Percentiles rank a stretch among this genome's conserved stretches.
Evolutionary conservation across 2,329 filamentous ascomycete genomes (phyloP).

Genomic region (Lachnellula subtilissima): DNA sequence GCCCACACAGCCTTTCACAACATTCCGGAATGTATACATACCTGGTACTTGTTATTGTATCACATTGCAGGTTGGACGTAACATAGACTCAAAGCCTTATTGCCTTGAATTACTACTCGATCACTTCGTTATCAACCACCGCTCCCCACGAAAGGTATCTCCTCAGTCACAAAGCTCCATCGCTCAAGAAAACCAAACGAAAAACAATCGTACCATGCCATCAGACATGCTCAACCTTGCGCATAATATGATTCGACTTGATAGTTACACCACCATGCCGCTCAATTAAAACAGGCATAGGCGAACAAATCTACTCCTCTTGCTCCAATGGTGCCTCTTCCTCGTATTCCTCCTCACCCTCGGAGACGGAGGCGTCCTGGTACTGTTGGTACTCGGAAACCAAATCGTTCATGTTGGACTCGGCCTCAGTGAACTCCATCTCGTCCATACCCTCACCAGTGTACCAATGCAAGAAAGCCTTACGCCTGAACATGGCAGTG

Average conservation of each 20-base stretch:
- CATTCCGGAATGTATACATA: too few species aligned
- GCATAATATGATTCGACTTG: constrained; percentile 20
- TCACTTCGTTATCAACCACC: constrained; percentile 18
- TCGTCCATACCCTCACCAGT: constrained; percentile 99
- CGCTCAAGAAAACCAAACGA: constrained; percentile 26
- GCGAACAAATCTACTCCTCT: constrained; percentile 41
- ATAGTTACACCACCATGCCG: constrained; percentile 18
- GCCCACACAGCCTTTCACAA: too few species aligned
- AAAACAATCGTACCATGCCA: constrained; percentile 13
- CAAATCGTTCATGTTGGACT: constrained; percentile 99
- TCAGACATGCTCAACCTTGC: constrained; percentile 24
- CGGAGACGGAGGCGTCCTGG: constrained; percentile 96
- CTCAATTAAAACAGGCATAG: constrained; percentile 16
- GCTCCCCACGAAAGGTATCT: constrained; percentile 21
- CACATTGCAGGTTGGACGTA: constrained; percentile 10
- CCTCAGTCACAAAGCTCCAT: constrained; percentile 20
- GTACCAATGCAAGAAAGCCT: constrained; percentile 99
- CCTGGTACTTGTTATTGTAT: too few species aligned
- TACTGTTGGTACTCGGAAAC: constrained; percentile 99
- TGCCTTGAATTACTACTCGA: constrained; percentile 26
- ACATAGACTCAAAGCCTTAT: constrained; percentile 13
- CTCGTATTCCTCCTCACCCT: constrained; percentile 88
- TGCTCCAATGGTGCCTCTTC: constrained; percentile 77
- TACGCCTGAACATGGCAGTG: constrained; percentile 99
- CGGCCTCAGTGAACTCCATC: constrained; percentile 99